Evolutionary conservation across 2,329 filamentous ascomycete species (phyloP).

Genomic region (Reticulascus tulasneorum): DNA sequence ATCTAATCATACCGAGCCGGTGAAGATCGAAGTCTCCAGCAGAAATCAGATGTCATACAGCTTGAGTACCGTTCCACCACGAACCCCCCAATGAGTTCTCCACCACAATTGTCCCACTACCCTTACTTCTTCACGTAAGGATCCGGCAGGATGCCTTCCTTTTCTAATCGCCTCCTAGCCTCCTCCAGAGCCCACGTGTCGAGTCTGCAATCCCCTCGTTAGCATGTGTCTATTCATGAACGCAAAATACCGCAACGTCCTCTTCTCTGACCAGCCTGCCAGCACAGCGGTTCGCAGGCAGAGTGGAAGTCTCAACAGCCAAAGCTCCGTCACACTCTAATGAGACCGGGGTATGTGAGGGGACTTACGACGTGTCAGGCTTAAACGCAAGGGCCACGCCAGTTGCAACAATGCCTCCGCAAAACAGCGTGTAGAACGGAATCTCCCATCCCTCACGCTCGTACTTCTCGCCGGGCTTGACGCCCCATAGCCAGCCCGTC

Average conservation of each 20-base stretch:
- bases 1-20: constrained; percentile 10
- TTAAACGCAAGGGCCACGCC: constrained; percentile 89
- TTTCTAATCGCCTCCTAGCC: constrained; percentile 89
- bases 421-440: constrained; percentile 80
- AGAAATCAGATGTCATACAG: constrained; percentile 6
- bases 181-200: constrained; percentile 99
- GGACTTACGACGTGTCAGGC: constrained; percentile 94
- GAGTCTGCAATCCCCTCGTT: constrained; percentile 60
- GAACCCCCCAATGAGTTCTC: constrained; percentile 8
- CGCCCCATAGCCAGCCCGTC: constrained; percentile 85
- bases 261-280: too few species aligned
- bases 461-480: constrained; percentile 93
- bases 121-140: constrained; percentile 58
- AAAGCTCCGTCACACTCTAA: neutral
- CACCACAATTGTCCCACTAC: constrained; percentile 13
- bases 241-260: constrained; percentile 24
- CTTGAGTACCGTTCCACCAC: constrained; percentile 10
- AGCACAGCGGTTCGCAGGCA: neutral
- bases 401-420: constrained; percentile 68
- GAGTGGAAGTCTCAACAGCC: neutral
- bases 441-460: constrained; percentile 96
- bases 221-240: too few species aligned
- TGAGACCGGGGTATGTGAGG: neutral
- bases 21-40: constrained; percentile 5
- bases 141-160: constrained; percentile 88